These are phyloP conservation scores for Fonsecaea nubica DNA, from an alignment of 2,329 filamentous ascomycete genomes.

Conservation along the genomic window DNA sequence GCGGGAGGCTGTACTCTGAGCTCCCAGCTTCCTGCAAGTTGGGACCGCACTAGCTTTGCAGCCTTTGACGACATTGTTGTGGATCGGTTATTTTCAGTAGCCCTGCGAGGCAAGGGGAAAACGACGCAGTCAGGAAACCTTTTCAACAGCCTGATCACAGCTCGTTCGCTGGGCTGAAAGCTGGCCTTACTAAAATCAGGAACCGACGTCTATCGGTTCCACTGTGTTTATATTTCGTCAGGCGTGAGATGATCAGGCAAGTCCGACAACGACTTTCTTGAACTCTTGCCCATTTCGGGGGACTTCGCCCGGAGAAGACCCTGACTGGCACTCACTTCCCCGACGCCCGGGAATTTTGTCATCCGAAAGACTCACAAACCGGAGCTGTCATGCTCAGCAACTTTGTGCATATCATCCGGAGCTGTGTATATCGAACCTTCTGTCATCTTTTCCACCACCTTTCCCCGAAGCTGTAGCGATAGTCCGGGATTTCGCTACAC, in stretches of 20 bases:
- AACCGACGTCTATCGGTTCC: background rate
- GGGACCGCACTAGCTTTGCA: background rate
- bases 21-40: conserved; percentile 23
- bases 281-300: background rate
- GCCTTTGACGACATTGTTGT: background rate
- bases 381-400: background rate
- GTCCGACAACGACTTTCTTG: too few species aligned
- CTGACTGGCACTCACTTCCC: background rate
- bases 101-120: background rate
- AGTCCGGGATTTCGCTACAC: background rate
- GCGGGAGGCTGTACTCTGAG: conserved; percentile 14
- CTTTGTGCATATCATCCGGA: too few species aligned
- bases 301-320: background rate
- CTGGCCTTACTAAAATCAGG: background rate
- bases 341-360: background rate
- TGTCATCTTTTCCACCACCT: too few species aligned
- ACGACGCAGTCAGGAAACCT: background rate
- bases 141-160: background rate
- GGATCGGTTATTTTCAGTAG: background rate
- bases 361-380: too few species aligned
- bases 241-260: too few species aligned
- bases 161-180: background rate
- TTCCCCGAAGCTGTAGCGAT: background rate
- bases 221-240: background rate
- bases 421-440: too few species aligned